Evolutionary conservation across 768 basidiomycete genomes (phyloP).

Genomic region (Astraeus odoratus): DNA sequence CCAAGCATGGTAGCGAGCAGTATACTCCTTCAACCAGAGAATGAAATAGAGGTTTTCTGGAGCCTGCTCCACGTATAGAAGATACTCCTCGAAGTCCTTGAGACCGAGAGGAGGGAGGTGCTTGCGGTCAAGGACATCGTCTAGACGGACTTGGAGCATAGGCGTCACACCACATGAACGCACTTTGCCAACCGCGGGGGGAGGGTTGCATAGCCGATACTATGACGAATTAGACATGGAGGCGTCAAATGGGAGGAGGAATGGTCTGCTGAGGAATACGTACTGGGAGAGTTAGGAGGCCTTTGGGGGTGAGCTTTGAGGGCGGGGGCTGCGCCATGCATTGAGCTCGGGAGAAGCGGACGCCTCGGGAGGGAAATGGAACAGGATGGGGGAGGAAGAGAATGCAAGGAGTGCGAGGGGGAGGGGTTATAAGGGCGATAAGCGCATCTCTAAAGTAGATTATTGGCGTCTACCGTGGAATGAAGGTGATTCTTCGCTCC

Average conservation of each 20-base stretch:
- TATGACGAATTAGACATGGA: constrained; percentile 5
- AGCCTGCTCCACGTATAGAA: constrained; percentile 68
- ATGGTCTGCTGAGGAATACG: constrained; percentile 7
- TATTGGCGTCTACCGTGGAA: not conserved
- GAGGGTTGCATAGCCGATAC: constrained; percentile 58
- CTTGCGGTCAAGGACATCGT: constrained; percentile 68
- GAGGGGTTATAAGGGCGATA: constrained; percentile 1
- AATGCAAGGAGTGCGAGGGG: constrained; percentile 2
- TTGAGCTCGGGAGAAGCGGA: not conserved
- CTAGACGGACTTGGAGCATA: constrained; percentile 57
- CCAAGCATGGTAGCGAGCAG: constrained; percentile 40
- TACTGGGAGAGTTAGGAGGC: constrained; percentile 35
- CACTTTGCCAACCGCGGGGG: constrained; percentile 60
- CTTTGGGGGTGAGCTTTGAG: constrained; percentile 26
- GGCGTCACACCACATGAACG: constrained; percentile 66
- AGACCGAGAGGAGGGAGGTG: constrained; percentile 76
- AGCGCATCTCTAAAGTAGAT: not conserved
- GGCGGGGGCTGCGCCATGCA: constrained; percentile 24
- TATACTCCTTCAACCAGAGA: constrained; percentile 79
- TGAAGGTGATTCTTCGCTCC: no score
- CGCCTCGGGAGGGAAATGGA: not conserved
- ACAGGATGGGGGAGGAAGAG: not conserved
- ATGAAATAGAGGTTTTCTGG: constrained; percentile 81
- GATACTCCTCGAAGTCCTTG: constrained; percentile 76
- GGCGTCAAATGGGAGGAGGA: not conserved